A percentile compares a stretch with the other conserved stretches of the same genome.
Evolutionary conservation across 2,329 filamentous ascomycete species (phyloP).

Genomic region (Fusarium duplospermum): DNA sequence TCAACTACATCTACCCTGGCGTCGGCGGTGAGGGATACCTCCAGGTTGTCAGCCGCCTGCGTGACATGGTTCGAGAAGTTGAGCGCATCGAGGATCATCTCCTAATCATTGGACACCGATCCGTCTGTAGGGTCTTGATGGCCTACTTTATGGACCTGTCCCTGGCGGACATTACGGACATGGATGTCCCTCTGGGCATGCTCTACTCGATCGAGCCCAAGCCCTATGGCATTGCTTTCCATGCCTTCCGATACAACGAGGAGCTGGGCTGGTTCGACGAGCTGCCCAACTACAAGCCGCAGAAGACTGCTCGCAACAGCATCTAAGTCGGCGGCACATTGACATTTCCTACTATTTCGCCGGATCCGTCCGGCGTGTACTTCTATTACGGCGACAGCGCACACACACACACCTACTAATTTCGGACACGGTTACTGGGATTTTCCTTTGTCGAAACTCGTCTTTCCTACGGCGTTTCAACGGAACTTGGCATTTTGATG

Average conservation of each 20-base stretch:
- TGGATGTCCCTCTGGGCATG: slow-evolving; percentile 94
- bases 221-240: slow-evolving; percentile 97
- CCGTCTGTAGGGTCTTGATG: slow-evolving; percentile 89
- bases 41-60: slow-evolving; percentile 94
- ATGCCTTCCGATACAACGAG: slow-evolving; percentile 91
- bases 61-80: slow-evolving; percentile 95
- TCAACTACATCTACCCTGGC: slow-evolving; percentile 96
- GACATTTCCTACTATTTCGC: not conserved
- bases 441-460: slow-evolving; percentile 4
- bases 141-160: slow-evolving; percentile 97
- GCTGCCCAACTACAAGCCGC: slow-evolving; percentile 84
- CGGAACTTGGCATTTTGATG: slow-evolving; percentile 33
- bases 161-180: slow-evolving; percentile 89
- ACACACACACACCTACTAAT: not conserved
- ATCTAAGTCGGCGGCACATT: slow-evolving; percentile 36
- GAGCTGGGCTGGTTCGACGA: slow-evolving; percentile 84
- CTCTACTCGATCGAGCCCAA: slow-evolving; percentile 96
- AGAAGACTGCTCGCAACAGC: slow-evolving; percentile 56
- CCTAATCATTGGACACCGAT: slow-evolving; percentile 91
- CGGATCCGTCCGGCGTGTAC: slow-evolving; percentile 36
- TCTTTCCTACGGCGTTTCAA: slow-evolving; percentile 37
- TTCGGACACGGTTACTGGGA: slow-evolving; percentile 13
- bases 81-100: slow-evolving; percentile 98
- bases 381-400: slow-evolving; percentile 24
- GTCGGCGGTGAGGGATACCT: slow-evolving; percentile 96